Evolutionary conservation across 2,329 filamentous ascomycete species (phyloP).

Genomic region (Chaetothyriales sp.): DNA sequence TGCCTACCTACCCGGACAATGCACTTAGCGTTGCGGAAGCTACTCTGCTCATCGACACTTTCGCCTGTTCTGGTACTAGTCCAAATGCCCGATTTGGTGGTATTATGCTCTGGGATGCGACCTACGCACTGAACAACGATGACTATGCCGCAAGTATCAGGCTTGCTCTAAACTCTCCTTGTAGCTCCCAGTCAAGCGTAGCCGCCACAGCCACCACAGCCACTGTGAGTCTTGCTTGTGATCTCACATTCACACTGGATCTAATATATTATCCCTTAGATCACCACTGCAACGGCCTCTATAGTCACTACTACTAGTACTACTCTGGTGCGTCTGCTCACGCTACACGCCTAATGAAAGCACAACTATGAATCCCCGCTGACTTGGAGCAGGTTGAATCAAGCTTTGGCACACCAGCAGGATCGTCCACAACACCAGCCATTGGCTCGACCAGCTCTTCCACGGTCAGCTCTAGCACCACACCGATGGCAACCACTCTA

Average conservation of each 20-base stretch:
- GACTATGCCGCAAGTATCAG: background rate
- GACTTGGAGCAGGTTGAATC: background rate
- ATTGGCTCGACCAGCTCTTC: background rate
- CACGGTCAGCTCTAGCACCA: background rate
- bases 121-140: constrained; percentile 33
- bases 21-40: constrained; percentile 24
- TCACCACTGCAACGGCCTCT: constrained; percentile 1
- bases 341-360: background rate
- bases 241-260: background rate
- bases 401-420: background rate
- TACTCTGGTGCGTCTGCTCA: background rate
- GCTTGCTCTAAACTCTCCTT: background rate
- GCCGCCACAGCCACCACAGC: too few relatives aligned
- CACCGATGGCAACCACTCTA: constrained; percentile 17
- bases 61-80: constrained; percentile 30
- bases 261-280: background rate
- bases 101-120: constrained; percentile 48
- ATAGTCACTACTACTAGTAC: constrained; percentile 1
- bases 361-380: background rate
- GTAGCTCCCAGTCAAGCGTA: background rate
- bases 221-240: background rate
- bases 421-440: constrained; percentile 2
- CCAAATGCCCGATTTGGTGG: constrained; percentile 37
- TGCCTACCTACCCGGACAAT: constrained; percentile 28
- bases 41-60: constrained; percentile 31